These are phyloP conservation scores for Thalia dealbata DNA, from an alignment of 176 grass and related monocot species.

Conservation along the genomic window DNA sequence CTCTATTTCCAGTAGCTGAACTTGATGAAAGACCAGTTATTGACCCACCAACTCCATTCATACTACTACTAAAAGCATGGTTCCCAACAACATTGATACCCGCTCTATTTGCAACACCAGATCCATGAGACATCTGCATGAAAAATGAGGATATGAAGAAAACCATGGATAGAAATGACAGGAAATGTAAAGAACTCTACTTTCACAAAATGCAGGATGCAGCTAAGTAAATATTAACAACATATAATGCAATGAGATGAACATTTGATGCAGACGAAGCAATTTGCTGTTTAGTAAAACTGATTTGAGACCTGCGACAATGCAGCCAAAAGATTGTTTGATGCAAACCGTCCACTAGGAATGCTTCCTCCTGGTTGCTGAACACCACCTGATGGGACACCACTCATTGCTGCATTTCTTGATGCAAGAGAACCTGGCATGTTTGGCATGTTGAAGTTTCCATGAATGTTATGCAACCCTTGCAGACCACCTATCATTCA, in stretches of 20 bases:
- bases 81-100: conserved; percentile 66
- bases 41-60: conserved; percentile 67
- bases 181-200: neutral
- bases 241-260: neutral
- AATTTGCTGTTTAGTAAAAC: conserved; percentile 9
- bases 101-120: conserved; percentile 57
- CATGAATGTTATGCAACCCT: conserved; percentile 83
- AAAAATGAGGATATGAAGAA: neutral
- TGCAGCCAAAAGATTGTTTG: conserved; percentile 73
- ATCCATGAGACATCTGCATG: conserved; percentile 78
- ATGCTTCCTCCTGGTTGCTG: conserved; percentile 81
- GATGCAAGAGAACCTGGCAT: conserved; percentile 69
- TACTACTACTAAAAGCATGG: conserved; percentile 59
- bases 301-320: conserved; percentile 74
- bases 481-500: conserved; percentile 19
- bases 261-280: neutral
- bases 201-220: neutral
- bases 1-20: conserved; percentile 55
- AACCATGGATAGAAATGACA: neutral
- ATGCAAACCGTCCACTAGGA: conserved; percentile 63
- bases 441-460: conserved; percentile 72
- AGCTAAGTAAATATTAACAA: neutral
- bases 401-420: conserved; percentile 70
- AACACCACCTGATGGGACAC: conserved; percentile 70
- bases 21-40: conserved; percentile 75